Conservation (phyloP, 768 basidiomycete species). For the Russula foetens region DNA sequence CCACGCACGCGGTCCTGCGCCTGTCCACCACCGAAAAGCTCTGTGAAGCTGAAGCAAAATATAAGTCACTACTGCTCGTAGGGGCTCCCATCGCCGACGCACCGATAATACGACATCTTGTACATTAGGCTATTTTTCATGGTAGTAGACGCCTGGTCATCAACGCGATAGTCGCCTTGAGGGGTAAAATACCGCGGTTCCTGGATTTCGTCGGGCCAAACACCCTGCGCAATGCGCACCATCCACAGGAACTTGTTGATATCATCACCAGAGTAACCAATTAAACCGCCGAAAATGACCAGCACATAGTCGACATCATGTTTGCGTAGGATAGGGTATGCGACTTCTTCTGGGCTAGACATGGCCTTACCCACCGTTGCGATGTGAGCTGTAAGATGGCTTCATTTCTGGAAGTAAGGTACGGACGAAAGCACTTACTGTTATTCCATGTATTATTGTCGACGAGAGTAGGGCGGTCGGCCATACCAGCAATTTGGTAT, state of each 20-base stretch:
- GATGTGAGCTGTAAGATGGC: conserved; percentile 63
- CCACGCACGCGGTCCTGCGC: conserved; percentile 84
- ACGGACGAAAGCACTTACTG: conserved; percentile 49
- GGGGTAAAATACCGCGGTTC: conserved; percentile 92
- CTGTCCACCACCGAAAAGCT: conserved; percentile 73
- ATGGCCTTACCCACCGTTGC: conserved; percentile 99
- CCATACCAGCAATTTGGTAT: conserved; percentile 99
- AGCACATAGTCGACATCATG: conserved; percentile 98
- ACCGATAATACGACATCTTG: conserved; percentile 98
- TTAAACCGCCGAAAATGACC: conserved; percentile 92
- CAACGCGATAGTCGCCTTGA: conserved; percentile 88
- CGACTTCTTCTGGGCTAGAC: conserved; percentile 88
- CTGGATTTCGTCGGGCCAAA: conserved; percentile 97
- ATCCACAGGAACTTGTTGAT: conserved; percentile 99
- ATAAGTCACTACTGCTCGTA: not conserved
- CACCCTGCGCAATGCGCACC: conserved; percentile 89
- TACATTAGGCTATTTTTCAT: conserved; percentile 99
- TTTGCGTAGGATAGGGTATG: conserved; percentile 94
- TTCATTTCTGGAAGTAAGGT: not conserved
- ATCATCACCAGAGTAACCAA: conserved; percentile 97
- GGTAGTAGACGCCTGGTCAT: conserved; percentile 70
- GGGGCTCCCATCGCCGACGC: conserved; percentile 14
- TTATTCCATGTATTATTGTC: conserved; percentile 99
- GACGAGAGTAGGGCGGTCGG: conserved; percentile 89
- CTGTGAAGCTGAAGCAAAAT: conserved; percentile 54